These are phyloP conservation scores for Quercus tomentella DNA, from an alignment of 331 rosid species.

Conservation along the genomic window DNA sequence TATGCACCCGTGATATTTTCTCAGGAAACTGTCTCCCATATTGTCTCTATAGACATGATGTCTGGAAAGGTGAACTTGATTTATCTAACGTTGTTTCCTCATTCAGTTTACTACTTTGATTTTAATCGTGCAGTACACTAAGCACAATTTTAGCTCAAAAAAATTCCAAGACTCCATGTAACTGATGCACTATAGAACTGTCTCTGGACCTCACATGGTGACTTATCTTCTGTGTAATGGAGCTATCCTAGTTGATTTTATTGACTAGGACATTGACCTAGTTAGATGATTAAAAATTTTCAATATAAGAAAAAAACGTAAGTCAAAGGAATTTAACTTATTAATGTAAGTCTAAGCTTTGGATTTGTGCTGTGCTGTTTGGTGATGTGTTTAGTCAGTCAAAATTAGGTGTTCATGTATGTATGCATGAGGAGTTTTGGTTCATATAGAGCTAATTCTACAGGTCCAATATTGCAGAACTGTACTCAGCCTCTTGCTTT, in stretches of 20 bases:
- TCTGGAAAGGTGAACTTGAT: constrained; percentile 81
- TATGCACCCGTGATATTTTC: constrained; percentile 98
- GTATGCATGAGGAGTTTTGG: neutral
- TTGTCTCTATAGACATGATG: constrained; percentile 99
- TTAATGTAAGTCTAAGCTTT: neutral
- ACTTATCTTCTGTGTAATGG: neutral
- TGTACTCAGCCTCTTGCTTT: neutral
- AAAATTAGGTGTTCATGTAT: neutral
- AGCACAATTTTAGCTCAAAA: neutral
- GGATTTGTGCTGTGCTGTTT: neutral
- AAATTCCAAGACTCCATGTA: neutral
- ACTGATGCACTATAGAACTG: neutral
- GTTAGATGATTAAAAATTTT: neutral
- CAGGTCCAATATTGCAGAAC: neutral
- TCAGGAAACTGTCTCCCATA: constrained; percentile 97
- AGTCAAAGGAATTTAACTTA: neutral
- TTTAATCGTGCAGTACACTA: neutral
- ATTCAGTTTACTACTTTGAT: neutral
- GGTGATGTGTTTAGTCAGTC: neutral
- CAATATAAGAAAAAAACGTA: neutral
- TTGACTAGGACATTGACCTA: neutral
- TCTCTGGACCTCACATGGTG: neutral
- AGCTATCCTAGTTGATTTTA: neutral
- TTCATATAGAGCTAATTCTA: neutral
- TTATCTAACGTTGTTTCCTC: neutral